phyloP scores from a whole-genome alignment of 2,329 filamentous ascomycete genomes.

The Aspergillus floridensis region DNA sequence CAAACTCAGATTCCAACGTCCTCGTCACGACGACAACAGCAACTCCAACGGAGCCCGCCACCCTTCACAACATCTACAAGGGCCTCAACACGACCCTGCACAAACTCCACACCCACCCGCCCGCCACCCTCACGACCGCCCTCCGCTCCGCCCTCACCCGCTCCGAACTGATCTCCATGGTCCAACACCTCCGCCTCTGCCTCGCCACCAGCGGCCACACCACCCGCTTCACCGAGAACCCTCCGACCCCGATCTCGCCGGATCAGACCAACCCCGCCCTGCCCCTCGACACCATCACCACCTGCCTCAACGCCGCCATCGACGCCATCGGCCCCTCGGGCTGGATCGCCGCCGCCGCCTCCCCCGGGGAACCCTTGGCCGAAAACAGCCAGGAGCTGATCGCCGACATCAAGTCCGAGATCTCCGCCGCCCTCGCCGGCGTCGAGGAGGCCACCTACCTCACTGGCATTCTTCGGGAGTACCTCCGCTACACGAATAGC shows the following conservation, averaged over 20 bases:
- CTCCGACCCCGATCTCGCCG: conserved; percentile 35
- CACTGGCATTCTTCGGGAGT: conserved; percentile 47
- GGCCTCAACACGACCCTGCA: conserved; percentile 39
- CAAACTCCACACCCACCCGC: conserved; percentile 36
- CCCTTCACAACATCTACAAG: conserved; percentile 37
- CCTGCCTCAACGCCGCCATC: conserved; percentile 45
- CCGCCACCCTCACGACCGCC: conserved; percentile 29
- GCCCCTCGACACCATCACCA: conserved; percentile 39
- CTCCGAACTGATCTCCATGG: conserved; percentile 39
- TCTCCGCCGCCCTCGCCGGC: conserved; percentile 47
- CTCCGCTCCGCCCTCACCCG: conserved; percentile 40
- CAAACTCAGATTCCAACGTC: conserved; percentile 16
- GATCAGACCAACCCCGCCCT: conserved; percentile 38
- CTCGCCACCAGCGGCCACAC: conserved; percentile 44
- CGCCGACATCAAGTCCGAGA: conserved; percentile 48
- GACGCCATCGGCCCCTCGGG: conserved; percentile 50
- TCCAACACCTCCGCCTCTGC: conserved; percentile 44
- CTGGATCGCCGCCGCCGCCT: conserved; percentile 45
- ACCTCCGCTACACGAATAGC: conserved; percentile 42
- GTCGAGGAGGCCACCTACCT: conserved; percentile 49
- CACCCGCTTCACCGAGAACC: conserved; percentile 42
- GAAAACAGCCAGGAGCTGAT: conserved; percentile 45
- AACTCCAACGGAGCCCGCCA: conserved; percentile 22
- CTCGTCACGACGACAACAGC: conserved; percentile 9
- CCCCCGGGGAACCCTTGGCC: conserved; percentile 17